Evolutionary conservation across 192 early-diverging fungal genomes (phyloP), one percentile per base, ranked within the genome.

Genomic region (Dispira simplex): DNA sequence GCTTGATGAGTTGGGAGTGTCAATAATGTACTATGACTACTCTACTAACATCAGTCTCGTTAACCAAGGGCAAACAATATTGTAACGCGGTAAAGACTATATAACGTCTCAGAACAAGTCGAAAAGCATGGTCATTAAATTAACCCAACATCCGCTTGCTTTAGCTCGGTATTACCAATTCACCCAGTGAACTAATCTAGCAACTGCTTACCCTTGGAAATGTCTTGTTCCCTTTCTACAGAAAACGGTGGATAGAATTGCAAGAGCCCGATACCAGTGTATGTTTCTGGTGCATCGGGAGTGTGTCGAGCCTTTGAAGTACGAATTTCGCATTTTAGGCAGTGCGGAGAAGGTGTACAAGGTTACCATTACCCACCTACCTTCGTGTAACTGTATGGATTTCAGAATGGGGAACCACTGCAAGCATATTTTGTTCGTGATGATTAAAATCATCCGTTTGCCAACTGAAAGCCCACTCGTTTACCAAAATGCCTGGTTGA

Each of bases 391-490:
- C 49, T 51, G 49, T 8, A 23, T 51, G 4, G 49, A 51, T 23
- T 51, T 51, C 23, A 51, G 16, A 51, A 18, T 18, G n/a, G 49
- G 49, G n/a, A 51, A 51, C 49, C 49, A 51, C 49, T 51, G 49
- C 49, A 51, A 51, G 23, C 49, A 51, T 51, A 51, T 51, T 51
- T 23, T 51, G 49, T 51, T 51, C 8, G 49, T 51, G n/a, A 51
- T 51, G n/a, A 18, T 51, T 1, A 51, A 51, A 23, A 23, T 51
- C 4, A 18, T 51, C 16, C 49, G 49, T 23, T 18, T 51, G 23
- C 49, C 49, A 4, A 4, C n/a, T 4, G 49, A 8, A 1, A 51
- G 49, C 8, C 49, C 49, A 23, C 49, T 51, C 49, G 4, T 18
- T 51, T 51, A 20, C 49, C 49, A 51, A 8, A 18, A 23, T 1